These are phyloP conservation scores for Mortierella sp. DNA, from an alignment of 371 early-diverging fungal species.

Conservation along the genomic window DNA sequence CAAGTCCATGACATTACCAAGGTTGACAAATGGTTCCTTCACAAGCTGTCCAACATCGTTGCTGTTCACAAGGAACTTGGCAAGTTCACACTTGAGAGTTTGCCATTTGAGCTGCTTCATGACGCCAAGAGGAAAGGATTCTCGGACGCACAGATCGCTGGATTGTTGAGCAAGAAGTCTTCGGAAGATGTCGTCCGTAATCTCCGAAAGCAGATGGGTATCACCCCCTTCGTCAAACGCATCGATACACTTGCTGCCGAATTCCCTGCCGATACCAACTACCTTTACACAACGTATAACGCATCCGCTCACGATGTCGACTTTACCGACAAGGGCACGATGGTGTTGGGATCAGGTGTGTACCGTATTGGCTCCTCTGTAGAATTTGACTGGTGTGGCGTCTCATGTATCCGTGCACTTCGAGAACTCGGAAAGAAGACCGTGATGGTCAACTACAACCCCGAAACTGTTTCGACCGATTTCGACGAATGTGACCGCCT, in stretches of 20 bases:
- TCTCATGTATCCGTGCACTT: conserved; percentile 83
- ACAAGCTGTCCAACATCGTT: conserved; percentile 90
- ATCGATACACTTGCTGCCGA: conserved; percentile 95
- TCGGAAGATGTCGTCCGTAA: conserved; percentile 75
- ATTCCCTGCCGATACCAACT: conserved; percentile 93
- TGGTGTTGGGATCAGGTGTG: conserved; percentile 96
- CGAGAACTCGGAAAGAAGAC: conserved; percentile 84
- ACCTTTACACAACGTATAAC: conserved; percentile 94
- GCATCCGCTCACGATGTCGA: conserved; percentile 83
- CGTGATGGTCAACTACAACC: conserved; percentile 97
- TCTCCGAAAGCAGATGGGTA: conserved; percentile 69
- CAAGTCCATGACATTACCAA: conserved; percentile 88
- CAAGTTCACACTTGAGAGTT: conserved; percentile 54
- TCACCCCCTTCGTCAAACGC: conserved; percentile 90
- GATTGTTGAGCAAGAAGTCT: conserved; percentile 57
- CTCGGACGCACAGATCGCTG: conserved; percentile 88
- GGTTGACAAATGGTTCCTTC: conserved; percentile 96
- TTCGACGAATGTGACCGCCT: conserved; percentile 95
- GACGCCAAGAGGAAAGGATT: conserved; percentile 89
- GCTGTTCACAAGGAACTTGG: conserved; percentile 67
- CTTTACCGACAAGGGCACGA: conserved; percentile 88
- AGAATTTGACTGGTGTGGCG: conserved; percentile 96
- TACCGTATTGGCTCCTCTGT: conserved; percentile 95
- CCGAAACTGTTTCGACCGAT: conserved; percentile 96
- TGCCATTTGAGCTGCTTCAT: conserved; percentile 66